phyloP scores from a whole-genome alignment of 768 basidiomycete genomes.

The Lactarius sanguifluus region DNA sequence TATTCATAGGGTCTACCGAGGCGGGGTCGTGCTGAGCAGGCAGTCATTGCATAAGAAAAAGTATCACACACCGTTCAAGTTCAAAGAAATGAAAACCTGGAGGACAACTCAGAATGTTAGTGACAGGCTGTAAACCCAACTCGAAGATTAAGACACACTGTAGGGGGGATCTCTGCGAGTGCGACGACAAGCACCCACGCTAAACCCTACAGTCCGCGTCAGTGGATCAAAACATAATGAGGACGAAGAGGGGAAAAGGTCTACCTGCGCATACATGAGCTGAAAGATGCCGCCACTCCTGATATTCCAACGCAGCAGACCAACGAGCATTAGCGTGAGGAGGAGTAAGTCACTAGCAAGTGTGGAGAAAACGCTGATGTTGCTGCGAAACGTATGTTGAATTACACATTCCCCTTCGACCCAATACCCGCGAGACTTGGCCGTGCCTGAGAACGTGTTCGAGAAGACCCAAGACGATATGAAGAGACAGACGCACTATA shows the following conservation, averaged over 20 bases:
- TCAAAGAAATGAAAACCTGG: constrained; percentile 8
- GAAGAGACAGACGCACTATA: constrained; percentile 1
- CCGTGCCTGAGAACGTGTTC: background rate
- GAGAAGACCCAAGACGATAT: background rate
- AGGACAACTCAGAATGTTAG: background rate
- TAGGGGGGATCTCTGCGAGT: constrained; percentile 8
- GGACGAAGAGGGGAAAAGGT: background rate
- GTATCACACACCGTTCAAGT: constrained; percentile 15
- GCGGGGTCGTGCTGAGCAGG: background rate
- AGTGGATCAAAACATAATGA: background rate
- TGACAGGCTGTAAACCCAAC: background rate
- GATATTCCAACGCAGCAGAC: constrained; percentile 12
- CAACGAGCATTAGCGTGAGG: constrained; percentile 5
- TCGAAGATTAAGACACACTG: constrained; percentile 2
- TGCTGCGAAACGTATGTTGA: background rate
- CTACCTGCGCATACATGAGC: constrained; percentile 12
- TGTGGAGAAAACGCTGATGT: background rate
- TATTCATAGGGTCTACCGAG: constrained; percentile 2
- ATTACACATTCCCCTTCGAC: background rate
- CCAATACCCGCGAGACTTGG: background rate
- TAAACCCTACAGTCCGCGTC: background rate
- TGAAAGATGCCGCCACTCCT: background rate
- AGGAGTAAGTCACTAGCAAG: constrained; percentile 1
- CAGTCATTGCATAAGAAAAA: background rate
- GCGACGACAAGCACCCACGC: constrained; percentile 6